Evolutionary conservation across 1,139 yeast genomes (phyloP).

Genomic region (Suhomyces bolitotheri): DNA sequence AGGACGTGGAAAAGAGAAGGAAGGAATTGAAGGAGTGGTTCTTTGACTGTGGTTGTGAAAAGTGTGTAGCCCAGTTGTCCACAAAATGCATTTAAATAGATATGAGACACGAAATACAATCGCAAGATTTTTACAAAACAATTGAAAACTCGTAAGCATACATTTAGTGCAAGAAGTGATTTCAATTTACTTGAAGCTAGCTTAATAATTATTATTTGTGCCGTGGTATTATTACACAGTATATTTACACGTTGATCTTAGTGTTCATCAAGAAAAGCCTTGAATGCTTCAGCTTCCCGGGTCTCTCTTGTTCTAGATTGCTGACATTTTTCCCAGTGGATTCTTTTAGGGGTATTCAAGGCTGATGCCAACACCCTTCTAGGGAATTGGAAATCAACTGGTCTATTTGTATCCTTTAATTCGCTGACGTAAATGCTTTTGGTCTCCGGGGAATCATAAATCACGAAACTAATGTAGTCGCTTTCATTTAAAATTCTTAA

Average conservation of each 20-base stretch:
- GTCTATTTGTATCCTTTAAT: constrained; percentile 25
- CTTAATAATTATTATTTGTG: no score
- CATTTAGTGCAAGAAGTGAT: no score
- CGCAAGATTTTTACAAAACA: no score
- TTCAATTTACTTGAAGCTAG: background rate
- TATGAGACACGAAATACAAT: background rate
- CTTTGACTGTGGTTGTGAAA: constrained; percentile 55
- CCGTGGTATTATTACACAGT: no score
- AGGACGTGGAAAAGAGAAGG: constrained; percentile 44
- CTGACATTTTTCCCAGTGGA: constrained; percentile 72
- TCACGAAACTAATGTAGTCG: constrained; percentile 44
- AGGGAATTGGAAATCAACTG: constrained; percentile 74
- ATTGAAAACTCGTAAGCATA: no score
- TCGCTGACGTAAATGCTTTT: constrained; percentile 25
- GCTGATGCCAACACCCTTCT: constrained; percentile 69
- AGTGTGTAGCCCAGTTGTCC: constrained; percentile 32
- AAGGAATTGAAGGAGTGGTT: constrained; percentile 56
- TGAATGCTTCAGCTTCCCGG: constrained; percentile 61
- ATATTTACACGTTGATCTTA: no score
- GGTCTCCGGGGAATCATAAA: constrained; percentile 21
- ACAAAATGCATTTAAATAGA: background rate
- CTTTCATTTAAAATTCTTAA: constrained; percentile 31
- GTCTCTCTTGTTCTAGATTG: constrained; percentile 60
- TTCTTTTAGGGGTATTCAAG: constrained; percentile 58
- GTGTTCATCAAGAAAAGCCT: constrained; percentile 36